A percentile compares a stretch with the other conserved stretches of the same genome.
phyloP scores from a whole-genome alignment of 805 yeast genomes.

The Metschnikowia arizonensis region DNA sequence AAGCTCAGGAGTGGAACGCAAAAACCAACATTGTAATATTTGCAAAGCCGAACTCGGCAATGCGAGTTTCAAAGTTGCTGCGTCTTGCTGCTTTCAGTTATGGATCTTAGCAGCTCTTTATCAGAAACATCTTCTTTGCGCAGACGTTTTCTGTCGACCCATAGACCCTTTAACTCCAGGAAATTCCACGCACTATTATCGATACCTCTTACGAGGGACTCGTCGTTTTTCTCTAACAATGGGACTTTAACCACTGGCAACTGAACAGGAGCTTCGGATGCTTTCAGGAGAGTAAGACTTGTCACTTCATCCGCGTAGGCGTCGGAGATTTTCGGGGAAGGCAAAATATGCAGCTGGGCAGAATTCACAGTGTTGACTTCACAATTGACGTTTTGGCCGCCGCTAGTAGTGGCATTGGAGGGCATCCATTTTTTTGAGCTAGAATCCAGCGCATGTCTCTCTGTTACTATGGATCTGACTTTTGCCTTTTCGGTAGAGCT shows the following conservation, averaged over 20 bases:
- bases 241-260: neutral
- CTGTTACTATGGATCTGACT: neutral
- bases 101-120: conserved; percentile 3
- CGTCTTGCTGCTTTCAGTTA: conserved; percentile 1
- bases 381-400: neutral
- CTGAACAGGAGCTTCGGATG: neutral
- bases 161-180: conserved; percentile 9
- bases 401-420: neutral
- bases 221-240: neutral
- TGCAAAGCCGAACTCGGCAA: neutral
- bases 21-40: neutral
- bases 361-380: conserved; percentile 3
- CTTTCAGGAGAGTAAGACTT: neutral
- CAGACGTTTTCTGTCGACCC: conserved; percentile 9
- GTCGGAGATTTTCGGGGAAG: conserved; percentile 5
- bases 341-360: neutral
- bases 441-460: neutral
- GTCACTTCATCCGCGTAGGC: neutral
- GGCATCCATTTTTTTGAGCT: neutral
- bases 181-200: conserved; percentile 6
- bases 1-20: neutral
- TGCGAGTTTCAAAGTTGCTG: neutral
- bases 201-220: neutral
- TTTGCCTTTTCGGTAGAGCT: neutral
- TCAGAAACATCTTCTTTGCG: conserved; percentile 1